Evolutionary conservation across 345 rosid genomes (phyloP), one percentile per base, ranked within the genome.

Genomic region (Populus deltoides): DNA sequence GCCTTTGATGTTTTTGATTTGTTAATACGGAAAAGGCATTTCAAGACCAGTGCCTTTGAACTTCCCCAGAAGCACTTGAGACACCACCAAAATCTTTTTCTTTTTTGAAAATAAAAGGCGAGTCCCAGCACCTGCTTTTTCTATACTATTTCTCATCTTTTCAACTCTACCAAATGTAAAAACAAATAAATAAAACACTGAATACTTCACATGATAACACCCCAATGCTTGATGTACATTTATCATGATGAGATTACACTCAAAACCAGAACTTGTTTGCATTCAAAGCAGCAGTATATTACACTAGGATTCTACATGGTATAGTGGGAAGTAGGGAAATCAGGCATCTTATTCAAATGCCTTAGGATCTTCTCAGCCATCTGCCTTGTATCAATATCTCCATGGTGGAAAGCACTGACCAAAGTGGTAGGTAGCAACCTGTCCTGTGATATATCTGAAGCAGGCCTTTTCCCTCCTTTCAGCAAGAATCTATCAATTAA

Each of bases 311-410:
- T 33, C 79, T 84, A 90, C 81, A 85, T 71, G 66, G 86, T 78
- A 36, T 65, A 78, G 77, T 66, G 45, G 81, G 90, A 73, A 77
- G 80, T 75, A 53, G 86, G 86, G 73, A 80, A 82, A 78, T 72
- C 81, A 62, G 97, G 96, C 90, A 90, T 87, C 91, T 86, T 89
- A 76, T 95, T 92, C 82, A 95, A 79, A 83, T 86, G 91, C 84
- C 89, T 83, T 79, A 95, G 77, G 74, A 93, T 87, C 80, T 88
- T 90, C 83, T 93, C 97, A 43, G 99, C 99, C 81, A 90, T 89
- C 86, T 90, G 93, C 86, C 87, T 92, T 27, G 97, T 91, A 72
- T 83, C 79, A 53, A 87, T 88, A 76, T 91, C 90, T 31, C 97
- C 97, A 29, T 90, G 91, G 77, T 92, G 99, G 70, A 93, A 90